phyloP scores from a whole-genome alignment of 257 asterid genomes.

The Solanum peruvianum region DNA sequence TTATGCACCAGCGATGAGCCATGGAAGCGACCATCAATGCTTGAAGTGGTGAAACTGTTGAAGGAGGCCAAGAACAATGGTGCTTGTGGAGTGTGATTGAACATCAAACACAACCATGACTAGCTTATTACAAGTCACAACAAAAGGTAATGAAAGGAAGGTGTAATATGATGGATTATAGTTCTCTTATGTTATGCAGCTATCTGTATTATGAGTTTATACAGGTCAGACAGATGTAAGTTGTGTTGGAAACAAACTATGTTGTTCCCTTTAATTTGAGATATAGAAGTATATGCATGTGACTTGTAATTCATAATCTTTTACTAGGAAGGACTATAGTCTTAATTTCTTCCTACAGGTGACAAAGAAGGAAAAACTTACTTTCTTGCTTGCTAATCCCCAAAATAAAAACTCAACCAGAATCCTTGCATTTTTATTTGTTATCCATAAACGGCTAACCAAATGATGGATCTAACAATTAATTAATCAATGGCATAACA shows the following conservation, averaged over 20 bases:
- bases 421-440: background rate
- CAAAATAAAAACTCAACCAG: background rate
- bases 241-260: background rate
- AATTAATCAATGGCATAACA: background rate
- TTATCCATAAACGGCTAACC: background rate
- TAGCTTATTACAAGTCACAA: background rate
- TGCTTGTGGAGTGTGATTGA: background rate
- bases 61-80: conserved; percentile 14
- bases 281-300: background rate
- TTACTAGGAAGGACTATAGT: background rate
- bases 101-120: background rate
- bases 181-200: background rate
- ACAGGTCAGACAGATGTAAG: background rate
- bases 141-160: background rate
- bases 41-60: conserved; percentile 50
- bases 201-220: background rate
- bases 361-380: background rate
- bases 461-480: background rate
- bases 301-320: background rate
- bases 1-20: conserved; percentile 67
- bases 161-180: background rate
- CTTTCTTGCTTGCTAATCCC: background rate
- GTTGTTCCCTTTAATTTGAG: background rate
- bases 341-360: background rate
- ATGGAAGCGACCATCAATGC: conserved; percentile 66